phyloP scores from a whole-genome alignment of 345 rosid genomes.

The Populus nigra region DNA sequence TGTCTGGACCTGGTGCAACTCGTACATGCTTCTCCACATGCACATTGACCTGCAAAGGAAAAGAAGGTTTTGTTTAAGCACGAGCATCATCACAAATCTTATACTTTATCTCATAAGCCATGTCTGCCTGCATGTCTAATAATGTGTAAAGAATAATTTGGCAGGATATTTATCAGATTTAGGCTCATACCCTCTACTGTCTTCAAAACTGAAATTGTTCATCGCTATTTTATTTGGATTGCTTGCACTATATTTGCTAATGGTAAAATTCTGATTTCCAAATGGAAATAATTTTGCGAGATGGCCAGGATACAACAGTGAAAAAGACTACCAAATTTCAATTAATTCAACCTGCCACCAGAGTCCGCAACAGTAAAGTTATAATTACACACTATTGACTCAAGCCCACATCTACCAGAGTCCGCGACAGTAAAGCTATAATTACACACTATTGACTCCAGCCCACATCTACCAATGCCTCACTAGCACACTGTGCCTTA shows the following conservation, averaged over 20 bases:
- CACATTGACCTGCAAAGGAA: slow-evolving; percentile 62
- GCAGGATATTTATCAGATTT: neutral
- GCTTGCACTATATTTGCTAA: neutral
- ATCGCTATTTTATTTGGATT: neutral
- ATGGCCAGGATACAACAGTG: neutral
- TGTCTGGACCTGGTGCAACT: slow-evolving; percentile 93
- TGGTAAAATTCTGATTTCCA: neutral
- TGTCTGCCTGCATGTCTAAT: neutral
- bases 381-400: neutral
- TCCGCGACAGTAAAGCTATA: neutral
- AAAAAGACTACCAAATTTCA: neutral
- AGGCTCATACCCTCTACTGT: neutral
- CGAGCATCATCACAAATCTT: neutral
- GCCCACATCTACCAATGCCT: neutral
- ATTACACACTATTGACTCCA: neutral
- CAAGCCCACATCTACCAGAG: neutral
- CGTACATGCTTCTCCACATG: slow-evolving; percentile 99
- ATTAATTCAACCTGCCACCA: neutral
- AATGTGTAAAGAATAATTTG: neutral
- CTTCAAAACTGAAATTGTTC: neutral
- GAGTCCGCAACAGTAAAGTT: neutral
- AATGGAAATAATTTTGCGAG: neutral
- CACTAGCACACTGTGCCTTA: too few relatives aligned
- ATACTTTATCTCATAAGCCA: neutral
- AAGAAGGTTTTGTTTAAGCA: neutral